phyloP scores from a whole-genome alignment of 2,329 filamentous ascomycete species.

The Aphanocladium album region DNA sequence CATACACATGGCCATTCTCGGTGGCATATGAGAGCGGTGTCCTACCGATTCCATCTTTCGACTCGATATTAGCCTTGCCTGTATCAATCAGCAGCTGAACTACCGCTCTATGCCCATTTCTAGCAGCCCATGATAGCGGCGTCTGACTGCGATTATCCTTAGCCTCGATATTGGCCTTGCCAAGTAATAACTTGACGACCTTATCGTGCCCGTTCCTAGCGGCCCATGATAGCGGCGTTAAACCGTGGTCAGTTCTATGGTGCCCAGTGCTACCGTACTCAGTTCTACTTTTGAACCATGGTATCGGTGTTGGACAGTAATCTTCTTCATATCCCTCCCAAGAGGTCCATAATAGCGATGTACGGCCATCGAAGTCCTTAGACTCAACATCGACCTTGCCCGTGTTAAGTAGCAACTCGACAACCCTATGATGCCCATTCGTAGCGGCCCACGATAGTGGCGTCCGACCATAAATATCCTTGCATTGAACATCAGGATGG shows the following conservation, averaged over 20 bases:
- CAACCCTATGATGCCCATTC: no score
- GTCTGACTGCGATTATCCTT: not conserved
- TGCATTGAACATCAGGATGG: no score
- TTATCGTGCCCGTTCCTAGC: not conserved
- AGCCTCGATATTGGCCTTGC: not conserved
- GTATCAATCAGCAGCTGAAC: not conserved
- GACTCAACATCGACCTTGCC: no score
- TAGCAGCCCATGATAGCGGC: not conserved
- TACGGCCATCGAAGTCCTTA: not conserved
- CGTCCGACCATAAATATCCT: no score
- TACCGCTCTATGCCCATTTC: not conserved
- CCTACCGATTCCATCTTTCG: no score
- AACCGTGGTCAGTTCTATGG: no score
- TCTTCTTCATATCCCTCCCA: no score
- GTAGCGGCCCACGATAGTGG: no score
- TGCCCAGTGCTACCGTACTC: no score
- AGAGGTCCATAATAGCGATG: not conserved
- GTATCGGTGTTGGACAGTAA: no score
- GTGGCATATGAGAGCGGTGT: not conserved
- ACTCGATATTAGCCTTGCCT: not conserved
- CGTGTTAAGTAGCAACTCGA: no score
- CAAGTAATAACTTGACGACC: not conserved
- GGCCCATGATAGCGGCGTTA: not conserved
- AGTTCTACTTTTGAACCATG: no score
- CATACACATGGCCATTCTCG: not conserved